Evolutionary conservation across 2,329 filamentous ascomycete species (phyloP).

Genomic region (Botrytis sinoallii): DNA sequence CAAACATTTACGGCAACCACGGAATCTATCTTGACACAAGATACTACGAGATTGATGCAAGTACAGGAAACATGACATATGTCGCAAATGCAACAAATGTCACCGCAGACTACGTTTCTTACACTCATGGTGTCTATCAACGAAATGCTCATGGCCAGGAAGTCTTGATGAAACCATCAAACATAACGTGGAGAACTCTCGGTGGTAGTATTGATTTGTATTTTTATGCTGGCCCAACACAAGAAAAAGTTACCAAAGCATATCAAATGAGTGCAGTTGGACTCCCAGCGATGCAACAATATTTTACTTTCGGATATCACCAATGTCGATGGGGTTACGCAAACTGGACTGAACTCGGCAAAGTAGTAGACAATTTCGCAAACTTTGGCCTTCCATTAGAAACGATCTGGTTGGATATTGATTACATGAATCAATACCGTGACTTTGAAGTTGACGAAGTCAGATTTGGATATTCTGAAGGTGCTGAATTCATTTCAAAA

Average conservation of each 20-base stretch:
- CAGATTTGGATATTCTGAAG: slow-evolving; percentile 55
- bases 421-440: slow-evolving; percentile 62
- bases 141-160: slow-evolving; percentile 77
- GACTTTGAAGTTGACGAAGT: slow-evolving; percentile 61
- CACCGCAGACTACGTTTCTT: slow-evolving; percentile 57
- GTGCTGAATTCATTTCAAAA: slow-evolving; percentile 57
- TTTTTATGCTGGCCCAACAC: slow-evolving; percentile 71
- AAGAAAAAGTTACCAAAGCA: slow-evolving; percentile 64
- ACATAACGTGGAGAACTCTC: slow-evolving; percentile 69
- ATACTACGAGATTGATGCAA: slow-evolving; percentile 59
- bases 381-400: slow-evolving; percentile 65
- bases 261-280: slow-evolving; percentile 68
- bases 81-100: slow-evolving; percentile 53
- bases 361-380: slow-evolving; percentile 65
- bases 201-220: slow-evolving; percentile 78
- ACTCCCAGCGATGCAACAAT: slow-evolving; percentile 74
- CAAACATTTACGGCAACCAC: slow-evolving; percentile 64
- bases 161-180: slow-evolving; percentile 59
- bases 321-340: slow-evolving; percentile 82
- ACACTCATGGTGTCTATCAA: slow-evolving; percentile 73
- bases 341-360: slow-evolving; percentile 66
- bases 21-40: slow-evolving; percentile 78
- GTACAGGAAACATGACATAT: slow-evolving; percentile 49
- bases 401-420: slow-evolving; percentile 67
- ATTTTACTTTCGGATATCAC: slow-evolving; percentile 78